Evolutionary conservation across 208 protist species (phyloP).

Genomic region (Trypanosoma brucei): DNA sequence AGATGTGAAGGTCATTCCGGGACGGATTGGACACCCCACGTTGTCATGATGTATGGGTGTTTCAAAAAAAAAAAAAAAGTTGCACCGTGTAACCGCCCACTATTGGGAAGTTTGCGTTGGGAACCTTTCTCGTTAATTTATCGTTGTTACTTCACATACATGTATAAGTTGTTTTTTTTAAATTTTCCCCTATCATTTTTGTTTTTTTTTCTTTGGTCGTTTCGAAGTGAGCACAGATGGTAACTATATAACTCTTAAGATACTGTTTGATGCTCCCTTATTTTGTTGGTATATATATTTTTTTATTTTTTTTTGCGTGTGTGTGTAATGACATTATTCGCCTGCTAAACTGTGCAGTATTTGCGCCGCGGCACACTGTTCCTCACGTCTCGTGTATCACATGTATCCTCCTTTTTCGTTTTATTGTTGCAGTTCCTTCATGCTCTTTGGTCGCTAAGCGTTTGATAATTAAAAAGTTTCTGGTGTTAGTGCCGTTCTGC

Average conservation of each 20-base stretch:
- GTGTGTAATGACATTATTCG: background rate
- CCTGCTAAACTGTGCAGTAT: background rate
- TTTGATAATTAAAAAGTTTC: no score
- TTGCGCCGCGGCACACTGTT: no score
- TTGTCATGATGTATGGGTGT: no score
- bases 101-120: background rate
- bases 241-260: background rate
- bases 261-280: background rate
- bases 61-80: no score
- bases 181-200: constrained; percentile 9
- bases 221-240: background rate
- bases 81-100: background rate
- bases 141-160: constrained; percentile 3
- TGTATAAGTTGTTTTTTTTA: constrained; percentile 11
- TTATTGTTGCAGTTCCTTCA: no score
- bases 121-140: background rate
- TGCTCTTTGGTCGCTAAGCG: no score
- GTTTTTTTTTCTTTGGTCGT: constrained; percentile 8
- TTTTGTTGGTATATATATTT: background rate
- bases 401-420: no score
- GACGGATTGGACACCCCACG: no score
- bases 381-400: no score
- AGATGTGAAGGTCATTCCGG: background rate
- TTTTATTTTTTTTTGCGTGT: background rate
- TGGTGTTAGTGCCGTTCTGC: no score